A percentile compares a stretch with the other conserved stretches of the same genome.
Conservation (phyloP, 768 basidiomycete genomes). For the Cytidiella melzeri region DNA sequence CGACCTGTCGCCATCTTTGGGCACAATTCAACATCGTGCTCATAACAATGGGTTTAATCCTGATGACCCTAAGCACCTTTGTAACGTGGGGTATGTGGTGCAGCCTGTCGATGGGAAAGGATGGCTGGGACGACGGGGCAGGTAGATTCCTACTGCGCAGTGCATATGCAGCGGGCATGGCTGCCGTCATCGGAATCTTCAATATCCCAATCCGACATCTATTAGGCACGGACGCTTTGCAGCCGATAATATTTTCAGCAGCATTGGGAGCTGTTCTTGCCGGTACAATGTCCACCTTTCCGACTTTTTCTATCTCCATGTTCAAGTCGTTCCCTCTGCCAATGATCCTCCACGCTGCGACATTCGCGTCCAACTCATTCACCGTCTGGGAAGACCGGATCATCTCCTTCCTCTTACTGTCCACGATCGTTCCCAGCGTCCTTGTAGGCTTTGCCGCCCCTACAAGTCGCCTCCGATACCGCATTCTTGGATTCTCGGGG, state of each 20-base stretch:
- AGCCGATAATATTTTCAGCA: slow-evolving; percentile 44
- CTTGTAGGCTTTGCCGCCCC: slow-evolving; percentile 64
- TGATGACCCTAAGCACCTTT: slow-evolving; percentile 51
- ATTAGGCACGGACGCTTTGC: slow-evolving; percentile 43
- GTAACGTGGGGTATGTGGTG: slow-evolving; percentile 52
- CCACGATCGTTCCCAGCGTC: slow-evolving; percentile 55
- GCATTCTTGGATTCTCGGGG: slow-evolving; percentile 67
- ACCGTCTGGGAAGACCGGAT: slow-evolving; percentile 96
- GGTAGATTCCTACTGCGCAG: not conserved
- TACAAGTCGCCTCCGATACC: slow-evolving; percentile 58
- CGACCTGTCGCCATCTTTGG: slow-evolving; percentile 82
- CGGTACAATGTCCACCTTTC: slow-evolving; percentile 37
- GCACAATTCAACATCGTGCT: slow-evolving; percentile 84
- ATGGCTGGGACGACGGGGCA: slow-evolving; percentile 41
- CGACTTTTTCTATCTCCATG: slow-evolving; percentile 21
- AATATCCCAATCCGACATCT: slow-evolving; percentile 25
- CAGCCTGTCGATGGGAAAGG: slow-evolving; percentile 34
- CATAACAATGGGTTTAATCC: slow-evolving; percentile 65
- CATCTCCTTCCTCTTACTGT: slow-evolving; percentile 65
- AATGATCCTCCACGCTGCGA: slow-evolving; percentile 60
- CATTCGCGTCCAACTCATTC: slow-evolving; percentile 92
- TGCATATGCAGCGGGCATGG: slow-evolving; percentile 8
- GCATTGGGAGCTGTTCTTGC: slow-evolving; percentile 41
- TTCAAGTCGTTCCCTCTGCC: slow-evolving; percentile 34
- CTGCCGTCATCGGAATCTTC: slow-evolving; percentile 6